These are phyloP conservation scores for Penicillium sp. DNA, from an alignment of 2,329 filamentous ascomycete species.

Conservation along the genomic window DNA sequence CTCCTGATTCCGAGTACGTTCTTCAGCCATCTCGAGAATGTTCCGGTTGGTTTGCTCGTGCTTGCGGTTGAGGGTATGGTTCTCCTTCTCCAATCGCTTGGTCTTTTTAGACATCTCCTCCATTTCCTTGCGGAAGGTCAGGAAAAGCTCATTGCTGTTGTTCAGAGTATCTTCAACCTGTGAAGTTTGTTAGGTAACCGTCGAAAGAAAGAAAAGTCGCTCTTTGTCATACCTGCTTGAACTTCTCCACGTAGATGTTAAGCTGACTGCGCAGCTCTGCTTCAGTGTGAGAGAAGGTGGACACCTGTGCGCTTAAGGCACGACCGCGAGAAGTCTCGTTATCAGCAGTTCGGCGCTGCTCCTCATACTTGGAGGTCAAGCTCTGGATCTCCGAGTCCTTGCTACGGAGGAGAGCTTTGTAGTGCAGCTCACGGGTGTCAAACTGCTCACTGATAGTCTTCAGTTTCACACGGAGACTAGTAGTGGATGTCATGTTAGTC, in stretches of 20 bases:
- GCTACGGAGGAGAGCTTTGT: constrained; percentile 82
- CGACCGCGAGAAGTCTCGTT: constrained; percentile 72
- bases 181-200: constrained; percentile 10
- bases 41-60: constrained; percentile 91
- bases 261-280: constrained; percentile 88
- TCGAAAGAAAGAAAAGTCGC: neutral
- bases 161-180: constrained; percentile 98
- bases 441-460: constrained; percentile 97
- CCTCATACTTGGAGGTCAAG: constrained; percentile 80
- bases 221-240: constrained; percentile 76
- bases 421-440: constrained; percentile 89
- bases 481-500: constrained; percentile 16
- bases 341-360: constrained; percentile 83
- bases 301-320: constrained; percentile 83
- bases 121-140: constrained; percentile 98
- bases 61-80: constrained; percentile 82
- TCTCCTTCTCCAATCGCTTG: constrained; percentile 93
- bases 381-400: constrained; percentile 96
- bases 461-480: constrained; percentile 62
- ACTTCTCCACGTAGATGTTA: constrained; percentile 98
- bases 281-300: constrained; percentile 94
- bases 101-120: constrained; percentile 99
- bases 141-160: constrained; percentile 94
- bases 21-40: constrained; percentile 95
- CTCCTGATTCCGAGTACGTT: constrained; percentile 69